These are phyloP conservation scores for Brasenia schreberi DNA, from an alignment of 164 flowering plant genomes.

Conservation along the genomic window DNA sequence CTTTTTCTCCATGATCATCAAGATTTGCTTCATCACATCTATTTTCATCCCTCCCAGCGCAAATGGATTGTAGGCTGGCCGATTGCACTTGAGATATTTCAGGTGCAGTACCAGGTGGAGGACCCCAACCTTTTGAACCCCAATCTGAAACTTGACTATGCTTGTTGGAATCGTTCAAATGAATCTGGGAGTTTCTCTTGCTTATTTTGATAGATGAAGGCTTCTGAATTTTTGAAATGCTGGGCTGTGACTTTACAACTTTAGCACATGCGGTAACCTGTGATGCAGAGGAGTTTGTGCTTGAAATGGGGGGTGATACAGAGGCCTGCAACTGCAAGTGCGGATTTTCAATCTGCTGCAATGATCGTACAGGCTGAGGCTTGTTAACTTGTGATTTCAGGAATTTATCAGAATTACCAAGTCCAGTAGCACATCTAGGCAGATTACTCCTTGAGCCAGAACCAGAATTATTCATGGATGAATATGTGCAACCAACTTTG, in stretches of 20 bases:
- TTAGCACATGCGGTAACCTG: conserved; percentile 9
- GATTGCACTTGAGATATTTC: conserved; percentile 2
- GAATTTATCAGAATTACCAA: conserved; percentile 16
- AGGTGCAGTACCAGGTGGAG: background rate
- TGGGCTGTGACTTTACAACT: conserved; percentile 5
- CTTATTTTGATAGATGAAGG: conserved; percentile 9
- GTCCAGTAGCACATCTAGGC: conserved; percentile 10
- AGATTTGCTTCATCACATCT: conserved; percentile 4
- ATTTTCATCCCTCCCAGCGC: conserved; percentile 6
- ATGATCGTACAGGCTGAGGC: conserved; percentile 18
- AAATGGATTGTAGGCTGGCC: background rate
- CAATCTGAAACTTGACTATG: conserved; percentile 2
- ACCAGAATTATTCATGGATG: conserved; percentile 17
- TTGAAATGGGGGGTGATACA: conserved; percentile 5
- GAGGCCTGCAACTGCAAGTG: conserved; percentile 9
- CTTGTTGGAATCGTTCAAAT: conserved; percentile 2
- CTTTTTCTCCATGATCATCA: conserved; percentile 2
- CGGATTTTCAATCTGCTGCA: conserved; percentile 3
- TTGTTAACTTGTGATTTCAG: conserved; percentile 21
- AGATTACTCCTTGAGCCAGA: conserved; percentile 11
- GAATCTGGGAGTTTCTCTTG: background rate
- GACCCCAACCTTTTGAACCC: conserved; percentile 6
- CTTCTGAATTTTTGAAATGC: conserved; percentile 8
- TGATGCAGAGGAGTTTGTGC: conserved; percentile 13
- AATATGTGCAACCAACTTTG: conserved; percentile 11